phyloP scores from a whole-genome alignment of 2,329 filamentous ascomycete genomes.

The Cytospora mali region DNA sequence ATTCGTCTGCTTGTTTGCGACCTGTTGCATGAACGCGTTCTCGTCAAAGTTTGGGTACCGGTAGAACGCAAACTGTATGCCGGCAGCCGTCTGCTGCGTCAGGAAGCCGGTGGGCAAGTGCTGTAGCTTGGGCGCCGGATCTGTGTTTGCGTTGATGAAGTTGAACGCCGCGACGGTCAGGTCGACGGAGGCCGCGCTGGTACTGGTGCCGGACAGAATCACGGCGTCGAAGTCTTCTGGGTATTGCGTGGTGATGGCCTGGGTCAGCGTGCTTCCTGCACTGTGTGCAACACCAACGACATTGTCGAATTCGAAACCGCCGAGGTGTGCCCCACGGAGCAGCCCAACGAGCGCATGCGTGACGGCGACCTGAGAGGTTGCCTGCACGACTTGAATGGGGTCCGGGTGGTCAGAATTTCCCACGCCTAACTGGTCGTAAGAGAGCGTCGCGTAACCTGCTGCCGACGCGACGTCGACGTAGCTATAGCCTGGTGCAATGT shows the following conservation, averaged over 20 bases:
- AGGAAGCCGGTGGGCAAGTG: slow-evolving; percentile 29
- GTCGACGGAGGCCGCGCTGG: no score
- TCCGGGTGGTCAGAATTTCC: slow-evolving; percentile 43
- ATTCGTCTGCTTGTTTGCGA: slow-evolving; percentile 32
- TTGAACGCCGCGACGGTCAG: no score
- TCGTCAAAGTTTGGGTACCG: slow-evolving; percentile 30
- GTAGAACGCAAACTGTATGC: slow-evolving; percentile 33
- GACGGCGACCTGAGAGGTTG: slow-evolving; percentile 41
- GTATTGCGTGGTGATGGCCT: slow-evolving; percentile 38
- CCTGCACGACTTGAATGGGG: slow-evolving; percentile 41
- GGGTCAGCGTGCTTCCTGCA: slow-evolving; percentile 40
- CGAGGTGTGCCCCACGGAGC: slow-evolving; percentile 31
- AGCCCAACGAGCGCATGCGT: slow-evolving; percentile 37
- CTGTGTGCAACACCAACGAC: slow-evolving; percentile 45
- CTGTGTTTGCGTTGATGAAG: slow-evolving; percentile 15
- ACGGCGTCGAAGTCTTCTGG: slow-evolving; percentile 40
- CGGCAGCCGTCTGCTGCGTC: slow-evolving; percentile 27
- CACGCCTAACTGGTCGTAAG: slow-evolving; percentile 45
- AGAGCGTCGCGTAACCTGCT: slow-evolving; percentile 43
- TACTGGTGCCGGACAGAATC: no score
- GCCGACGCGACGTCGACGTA: slow-evolving; percentile 45
- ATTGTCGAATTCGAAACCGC: slow-evolving; percentile 36
- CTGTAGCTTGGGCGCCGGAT: slow-evolving; percentile 40
- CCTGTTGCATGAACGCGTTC: slow-evolving; percentile 28
- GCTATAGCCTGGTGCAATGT: slow-evolving; percentile 42